Base-by-base conservation (phyloP, 257 asterid species). In the Echium plantagineum region DNA sequence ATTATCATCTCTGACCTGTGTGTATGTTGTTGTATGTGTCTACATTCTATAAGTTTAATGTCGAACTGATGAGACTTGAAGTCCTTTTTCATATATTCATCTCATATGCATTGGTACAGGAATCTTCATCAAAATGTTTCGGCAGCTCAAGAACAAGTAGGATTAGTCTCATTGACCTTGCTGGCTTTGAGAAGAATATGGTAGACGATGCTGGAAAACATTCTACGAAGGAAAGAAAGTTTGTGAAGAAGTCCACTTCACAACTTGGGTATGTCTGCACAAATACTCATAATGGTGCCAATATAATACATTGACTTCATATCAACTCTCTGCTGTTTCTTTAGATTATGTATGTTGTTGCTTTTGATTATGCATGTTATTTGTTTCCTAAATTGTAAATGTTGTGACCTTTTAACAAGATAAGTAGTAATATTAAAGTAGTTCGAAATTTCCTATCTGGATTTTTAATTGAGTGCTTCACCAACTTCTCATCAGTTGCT, bases 111-210 rank as follows among this genome's bases (percentile, higher is more conserved):
- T 58, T 75, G 58, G 56, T 21, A 69, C 83, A 93, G 97, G 97
- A 85, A 65, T 77, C 90, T 59, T 93, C 94, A 52, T 91, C 98
- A 52, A 82, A 74, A 73, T 82, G 98, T 76, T 85, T 91, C 72
- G 97, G 94, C 68, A 91, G 87, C 68, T 88, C 96, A 70, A 89
- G 74, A 80, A 84, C 82, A 61, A 89, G 99, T 74, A 78, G 94
- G 72, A 93, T 93, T 77, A 83, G 84, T 74, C 78, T 93, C 6
- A 79, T 86, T 22, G 99, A 93, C 73, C 94, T 93, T 59, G 99
- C 99, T 71, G 99, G 99, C 55, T 78, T 78, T 60, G 99, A 93
- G 71, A 83, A 69, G 80, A 80, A 66, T 64, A 58, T 75, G 54
- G 72, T 74, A 62, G 99, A 85, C 52, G 86, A 85, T 76, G 83